Evolutionary conservation across 2,329 filamentous ascomycete species (phyloP), one percentile per base, ranked within the genome.

Genomic region (Microdochium paspali): DNA sequence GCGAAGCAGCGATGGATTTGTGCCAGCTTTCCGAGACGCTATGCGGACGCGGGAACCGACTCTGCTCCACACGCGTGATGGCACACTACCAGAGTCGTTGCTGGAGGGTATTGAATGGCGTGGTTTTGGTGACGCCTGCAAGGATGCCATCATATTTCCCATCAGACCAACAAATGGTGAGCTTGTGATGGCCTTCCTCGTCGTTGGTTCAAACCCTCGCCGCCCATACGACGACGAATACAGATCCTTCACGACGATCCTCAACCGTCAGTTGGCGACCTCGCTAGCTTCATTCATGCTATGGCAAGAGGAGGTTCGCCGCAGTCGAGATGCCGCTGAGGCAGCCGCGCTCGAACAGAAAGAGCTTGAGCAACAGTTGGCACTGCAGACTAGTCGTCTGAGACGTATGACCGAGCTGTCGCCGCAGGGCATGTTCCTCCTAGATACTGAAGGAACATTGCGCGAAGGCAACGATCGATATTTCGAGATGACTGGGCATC

Each of bases 141-240:
- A 69, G 3, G 66, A 77, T 20, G 76, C 80, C 12, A 73, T 82
- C 10, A 72, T 83, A 12, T 79, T 79, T 54, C 80, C 80, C 0
- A 78, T 84, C 10, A 77, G 81, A 47, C 76, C 62, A 3, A 65
- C 79, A 0, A 82, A 78, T 1, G 77, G 58, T 3, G 80, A 83
- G 39, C 70, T 67, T 2, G 75, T 77, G 1, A 63, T 83, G 1
- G 80, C 78, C 0, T 84, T 84, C 55, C 62, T 85, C 2, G 70
- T 83, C 3, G 64, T 84, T 49, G 80, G 78, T 2, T 68, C 82
- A 12, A 84, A 84, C 54, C 79, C 80, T 10, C 66, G 79, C 26
- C 65, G 80, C 46, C 79, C 79, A 0, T 83, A 79, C 53, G 80
- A 85, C 54, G 74, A 80, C 47, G 79, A 82, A 49, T 84, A 84